These are phyloP conservation scores for Bacidia rubella DNA, from an alignment of 495 filamentous ascomycete genomes.

Conservation along the genomic window DNA sequence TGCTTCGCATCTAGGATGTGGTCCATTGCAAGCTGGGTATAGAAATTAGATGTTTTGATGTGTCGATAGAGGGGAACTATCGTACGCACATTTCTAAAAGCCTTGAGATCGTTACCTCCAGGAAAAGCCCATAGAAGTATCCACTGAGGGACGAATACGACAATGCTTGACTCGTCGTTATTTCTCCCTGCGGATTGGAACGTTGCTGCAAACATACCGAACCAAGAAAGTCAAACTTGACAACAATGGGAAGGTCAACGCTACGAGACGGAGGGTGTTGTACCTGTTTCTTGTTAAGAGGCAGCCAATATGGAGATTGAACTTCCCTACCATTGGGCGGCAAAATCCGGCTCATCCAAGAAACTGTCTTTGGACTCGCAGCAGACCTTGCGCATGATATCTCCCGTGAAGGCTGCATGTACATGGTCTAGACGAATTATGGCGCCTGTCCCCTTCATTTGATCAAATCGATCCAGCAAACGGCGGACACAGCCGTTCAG, in stretches of 20 bases:
- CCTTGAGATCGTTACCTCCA: conserved; percentile 2
- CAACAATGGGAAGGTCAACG: not conserved
- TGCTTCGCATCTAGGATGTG: conserved; percentile 1
- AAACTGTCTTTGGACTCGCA: conserved; percentile 8
- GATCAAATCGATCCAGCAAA: not conserved
- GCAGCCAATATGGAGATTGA: not conserved
- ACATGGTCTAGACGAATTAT: conserved; percentile 22
- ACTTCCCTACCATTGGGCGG: conserved; percentile 11
- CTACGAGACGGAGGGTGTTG: not conserved
- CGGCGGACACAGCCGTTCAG: not conserved
- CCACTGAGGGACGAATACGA: not conserved
- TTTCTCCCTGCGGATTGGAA: too few species aligned
- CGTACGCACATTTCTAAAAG: conserved; percentile 2
- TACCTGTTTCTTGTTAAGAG: not conserved
- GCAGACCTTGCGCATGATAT: conserved; percentile 16
- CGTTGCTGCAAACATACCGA: conserved; percentile 2
- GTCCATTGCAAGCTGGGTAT: not conserved
- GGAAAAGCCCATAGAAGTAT: conserved; percentile 1
- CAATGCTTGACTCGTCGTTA: not conserved
- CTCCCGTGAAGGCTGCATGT: conserved; percentile 18
- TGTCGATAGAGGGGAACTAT: not conserved
- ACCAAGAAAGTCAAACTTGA: not conserved
- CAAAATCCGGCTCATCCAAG: conserved; percentile 12
- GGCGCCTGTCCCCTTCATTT: conserved; percentile 5
- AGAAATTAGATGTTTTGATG: not conserved